phyloP scores from a whole-genome alignment of 371 early-diverging fungal genomes.

The Batkoa obscura region DNA sequence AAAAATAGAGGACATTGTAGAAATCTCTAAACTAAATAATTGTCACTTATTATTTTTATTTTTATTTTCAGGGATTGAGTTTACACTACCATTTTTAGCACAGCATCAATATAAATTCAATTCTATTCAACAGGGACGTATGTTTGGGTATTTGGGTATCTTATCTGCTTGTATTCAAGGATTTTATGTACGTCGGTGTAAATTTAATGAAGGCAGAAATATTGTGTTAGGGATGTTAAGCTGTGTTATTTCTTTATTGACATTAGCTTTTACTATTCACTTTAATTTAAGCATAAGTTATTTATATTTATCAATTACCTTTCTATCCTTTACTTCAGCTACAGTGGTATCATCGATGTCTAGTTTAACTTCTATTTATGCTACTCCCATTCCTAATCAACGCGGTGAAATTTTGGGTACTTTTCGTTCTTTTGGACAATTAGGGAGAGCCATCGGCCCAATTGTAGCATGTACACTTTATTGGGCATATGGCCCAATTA shows the following conservation, averaged over 20 bases:
- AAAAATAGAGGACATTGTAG: not conserved
- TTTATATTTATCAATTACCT: constrained; percentile 35
- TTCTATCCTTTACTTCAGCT: constrained; percentile 74
- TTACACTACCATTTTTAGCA: constrained; percentile 88
- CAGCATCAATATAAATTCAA: constrained; percentile 72
- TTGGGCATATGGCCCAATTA: constrained; percentile 61
- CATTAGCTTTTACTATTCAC: constrained; percentile 28
- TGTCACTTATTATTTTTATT: constrained; percentile 77
- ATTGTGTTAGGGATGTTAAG: constrained; percentile 54
- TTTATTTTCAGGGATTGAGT: constrained; percentile 93
- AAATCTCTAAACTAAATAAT: constrained; percentile 4
- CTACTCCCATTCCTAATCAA: constrained; percentile 7
- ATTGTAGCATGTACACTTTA: constrained; percentile 67
- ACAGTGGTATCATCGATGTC: constrained; percentile 87
- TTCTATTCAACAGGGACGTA: constrained; percentile 73
- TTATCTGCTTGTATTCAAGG: constrained; percentile 78
- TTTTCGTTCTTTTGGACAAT: constrained; percentile 77
- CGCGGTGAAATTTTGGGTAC: constrained; percentile 63
- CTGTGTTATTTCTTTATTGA: constrained; percentile 44
- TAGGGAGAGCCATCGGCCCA: constrained; percentile 83
- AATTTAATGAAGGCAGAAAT: constrained; percentile 46
- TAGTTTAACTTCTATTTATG: constrained; percentile 23
- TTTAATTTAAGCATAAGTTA: constrained; percentile 2
- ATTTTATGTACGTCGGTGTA: constrained; percentile 68
- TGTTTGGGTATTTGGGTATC: constrained; percentile 77